Evolutionary conservation across 345 rosid genomes (phyloP).

Genomic region (Pugionium cornutum): DNA sequence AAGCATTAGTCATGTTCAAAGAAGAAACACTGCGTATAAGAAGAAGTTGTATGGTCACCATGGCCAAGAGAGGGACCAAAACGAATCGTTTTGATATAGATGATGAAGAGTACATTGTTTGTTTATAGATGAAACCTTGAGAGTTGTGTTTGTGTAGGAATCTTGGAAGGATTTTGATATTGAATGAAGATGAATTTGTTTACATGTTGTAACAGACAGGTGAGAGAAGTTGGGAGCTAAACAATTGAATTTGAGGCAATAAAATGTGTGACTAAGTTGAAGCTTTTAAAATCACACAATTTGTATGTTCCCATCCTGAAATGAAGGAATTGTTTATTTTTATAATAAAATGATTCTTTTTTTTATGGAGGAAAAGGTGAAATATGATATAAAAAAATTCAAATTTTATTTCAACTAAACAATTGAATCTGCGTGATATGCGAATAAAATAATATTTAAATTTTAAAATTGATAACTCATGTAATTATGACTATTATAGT

Average conservation of each 20-base stretch:
- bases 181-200: background rate
- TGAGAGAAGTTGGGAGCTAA: background rate
- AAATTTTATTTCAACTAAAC: too few relatives aligned
- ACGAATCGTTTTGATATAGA: background rate
- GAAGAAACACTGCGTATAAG: too few relatives aligned
- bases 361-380: too few relatives aligned
- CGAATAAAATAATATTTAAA: too few relatives aligned
- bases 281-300: constrained; percentile 4
- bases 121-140: background rate
- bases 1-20: constrained; percentile 3
- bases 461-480: too few relatives aligned
- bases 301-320: background rate
- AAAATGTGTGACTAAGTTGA: background rate
- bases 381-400: too few relatives aligned
- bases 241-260: too few relatives aligned
- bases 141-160: background rate
- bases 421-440: too few relatives aligned
- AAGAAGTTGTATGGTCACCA: constrained; percentile 6
- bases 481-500: too few relatives aligned
- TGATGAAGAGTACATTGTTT: background rate
- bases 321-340: too few relatives aligned
- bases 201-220: constrained; percentile 23
- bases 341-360: background rate
- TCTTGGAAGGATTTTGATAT: background rate
- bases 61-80: background rate